Percentiles rank a stretch among this genome's conserved stretches.
Conservation (phyloP, 164 flowering plant genomes). For the Paratinospora sagittata region DNA sequence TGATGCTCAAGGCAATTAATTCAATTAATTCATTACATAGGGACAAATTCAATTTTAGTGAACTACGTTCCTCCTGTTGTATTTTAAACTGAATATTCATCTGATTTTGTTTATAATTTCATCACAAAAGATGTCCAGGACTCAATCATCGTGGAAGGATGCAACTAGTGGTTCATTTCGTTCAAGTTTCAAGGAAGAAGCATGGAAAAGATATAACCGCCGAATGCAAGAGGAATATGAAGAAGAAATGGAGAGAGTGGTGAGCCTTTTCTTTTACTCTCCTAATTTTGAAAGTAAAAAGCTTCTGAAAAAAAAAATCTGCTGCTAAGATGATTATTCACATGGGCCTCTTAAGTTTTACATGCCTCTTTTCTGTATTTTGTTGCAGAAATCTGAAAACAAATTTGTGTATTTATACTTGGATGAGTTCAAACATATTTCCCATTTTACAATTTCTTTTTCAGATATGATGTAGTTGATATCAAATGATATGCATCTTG, state of each 20-base stretch:
- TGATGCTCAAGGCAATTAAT: not conserved
- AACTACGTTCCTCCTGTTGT: not conserved
- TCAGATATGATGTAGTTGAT: not conserved
- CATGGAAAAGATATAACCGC: slow-evolving; percentile 72
- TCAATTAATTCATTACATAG: not conserved
- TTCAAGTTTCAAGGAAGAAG: slow-evolving; percentile 71
- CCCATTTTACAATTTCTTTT: not conserved
- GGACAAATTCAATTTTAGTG: not conserved
- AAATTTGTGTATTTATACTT: not conserved
- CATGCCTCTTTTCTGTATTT: not conserved
- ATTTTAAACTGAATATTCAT: not conserved
- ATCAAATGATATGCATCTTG: not conserved
- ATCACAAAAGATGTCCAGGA: slow-evolving; percentile 43
- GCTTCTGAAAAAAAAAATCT: not conserved
- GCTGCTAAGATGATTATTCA: not conserved
- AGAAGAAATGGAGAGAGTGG: slow-evolving; percentile 99
- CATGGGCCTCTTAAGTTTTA: not conserved
- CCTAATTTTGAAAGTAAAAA: not conserved
- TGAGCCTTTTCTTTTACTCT: slow-evolving; percentile 24
- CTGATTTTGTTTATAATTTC: slow-evolving; percentile 15
- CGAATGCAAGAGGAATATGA: slow-evolving; percentile 91
- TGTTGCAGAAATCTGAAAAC: not conserved
- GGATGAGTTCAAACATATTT: not conserved
- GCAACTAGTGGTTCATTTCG: slow-evolving; percentile 44
- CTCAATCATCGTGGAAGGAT: slow-evolving; percentile 49